These are phyloP conservation scores for Mucor indicus DNA, from an alignment of 371 early-diverging fungal genomes.

Conservation along the genomic window DNA sequence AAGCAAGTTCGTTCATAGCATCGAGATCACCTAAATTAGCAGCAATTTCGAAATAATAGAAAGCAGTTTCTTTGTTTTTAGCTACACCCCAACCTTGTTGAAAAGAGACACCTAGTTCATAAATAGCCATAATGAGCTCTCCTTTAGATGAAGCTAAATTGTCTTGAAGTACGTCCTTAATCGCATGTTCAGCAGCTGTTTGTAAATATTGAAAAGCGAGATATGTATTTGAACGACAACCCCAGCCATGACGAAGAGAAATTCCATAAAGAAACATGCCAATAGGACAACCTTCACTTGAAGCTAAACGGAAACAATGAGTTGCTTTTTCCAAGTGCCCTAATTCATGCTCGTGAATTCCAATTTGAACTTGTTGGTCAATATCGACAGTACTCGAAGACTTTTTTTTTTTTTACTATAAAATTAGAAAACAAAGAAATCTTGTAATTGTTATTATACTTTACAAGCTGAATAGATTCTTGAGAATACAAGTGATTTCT, in stretches of 20 bases:
- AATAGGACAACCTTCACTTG: constrained; percentile 59
- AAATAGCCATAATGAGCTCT: constrained; percentile 79
- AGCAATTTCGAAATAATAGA: constrained; percentile 87
- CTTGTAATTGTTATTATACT: no score
- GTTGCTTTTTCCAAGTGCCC: constrained; percentile 69
- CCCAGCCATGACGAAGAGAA: constrained; percentile 81
- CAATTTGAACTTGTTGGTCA: constrained; percentile 38
- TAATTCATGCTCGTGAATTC: constrained; percentile 65
- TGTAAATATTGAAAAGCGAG: constrained; percentile 72
- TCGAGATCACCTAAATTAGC: constrained; percentile 83
- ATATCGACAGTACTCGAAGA: background rate
- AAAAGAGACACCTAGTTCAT: constrained; percentile 81
- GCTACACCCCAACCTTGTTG: constrained; percentile 87
- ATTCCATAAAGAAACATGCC: constrained; percentile 82
- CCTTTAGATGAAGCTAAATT: constrained; percentile 35
- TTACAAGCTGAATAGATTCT: no score
- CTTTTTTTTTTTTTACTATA: no score
- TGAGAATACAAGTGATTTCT: constrained; percentile 17
- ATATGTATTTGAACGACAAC: constrained; percentile 59
- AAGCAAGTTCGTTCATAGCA: constrained; percentile 77
- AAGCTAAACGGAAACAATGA: constrained; percentile 67
- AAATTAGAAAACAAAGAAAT: constrained; percentile 1
- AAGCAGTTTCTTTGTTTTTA: constrained; percentile 78
- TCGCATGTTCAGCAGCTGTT: constrained; percentile 71
- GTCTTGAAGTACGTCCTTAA: constrained; percentile 47